Percentiles rank a stretch among this genome's conserved stretches.
These are phyloP conservation scores for Annulohypoxylon stygium DNA, from an alignment of 495 filamentous ascomycete genomes.

Conservation along the genomic window DNA sequence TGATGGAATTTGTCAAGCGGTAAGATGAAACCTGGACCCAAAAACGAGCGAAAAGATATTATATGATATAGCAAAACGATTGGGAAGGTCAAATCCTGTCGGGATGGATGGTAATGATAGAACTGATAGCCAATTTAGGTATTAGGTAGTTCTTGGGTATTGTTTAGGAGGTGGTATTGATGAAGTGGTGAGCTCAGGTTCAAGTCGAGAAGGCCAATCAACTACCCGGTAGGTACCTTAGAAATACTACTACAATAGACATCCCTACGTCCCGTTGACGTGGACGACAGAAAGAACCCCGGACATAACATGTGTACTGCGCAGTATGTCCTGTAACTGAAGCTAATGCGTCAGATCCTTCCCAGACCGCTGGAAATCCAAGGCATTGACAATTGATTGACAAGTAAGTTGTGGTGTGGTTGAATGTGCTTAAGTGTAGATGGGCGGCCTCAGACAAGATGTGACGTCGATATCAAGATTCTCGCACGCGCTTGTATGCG, in stretches of 20 bases:
- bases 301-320: constrained; percentile 2
- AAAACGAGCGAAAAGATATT: not conserved
- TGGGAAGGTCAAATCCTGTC: constrained; percentile 1
- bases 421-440: not conserved
- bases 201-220: not conserved
- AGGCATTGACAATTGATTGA: not conserved
- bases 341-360: constrained; percentile 33
- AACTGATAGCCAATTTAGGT: not conserved
- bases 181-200: constrained; percentile 8
- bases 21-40: not conserved
- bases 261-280: constrained; percentile 20
- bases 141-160: constrained; percentile 2
- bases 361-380: constrained; percentile 35
- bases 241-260: not conserved
- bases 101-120: constrained; percentile 8
- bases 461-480: constrained; percentile 39
- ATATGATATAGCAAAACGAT: constrained; percentile 6
- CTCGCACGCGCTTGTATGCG: constrained; percentile 2
- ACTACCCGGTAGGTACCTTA: constrained; percentile 1
- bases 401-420: no score
- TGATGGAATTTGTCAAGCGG: not conserved
- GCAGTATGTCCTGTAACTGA: constrained; percentile 25
- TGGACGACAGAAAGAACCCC: constrained; percentile 14
- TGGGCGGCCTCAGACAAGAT: constrained; percentile 32
- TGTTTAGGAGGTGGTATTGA: constrained; percentile 12